These are phyloP conservation scores for Dioscorea cayenensis DNA, from an alignment of 116 monocot species.

Conservation along the genomic window DNA sequence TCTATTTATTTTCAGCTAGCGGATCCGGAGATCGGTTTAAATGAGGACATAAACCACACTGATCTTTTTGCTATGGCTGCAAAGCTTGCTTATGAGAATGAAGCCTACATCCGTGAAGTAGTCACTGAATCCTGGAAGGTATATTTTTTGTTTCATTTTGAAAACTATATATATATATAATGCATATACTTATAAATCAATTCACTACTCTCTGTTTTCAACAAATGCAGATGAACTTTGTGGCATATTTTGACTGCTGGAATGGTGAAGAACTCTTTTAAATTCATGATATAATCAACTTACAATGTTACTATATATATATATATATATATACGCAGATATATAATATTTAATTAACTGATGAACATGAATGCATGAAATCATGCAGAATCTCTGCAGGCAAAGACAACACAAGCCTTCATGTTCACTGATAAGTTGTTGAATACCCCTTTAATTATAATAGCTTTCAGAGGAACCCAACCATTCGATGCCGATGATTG, in stretches of 20 bases:
- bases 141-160: neutral
- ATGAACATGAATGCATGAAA: neutral
- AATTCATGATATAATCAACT: too few relatives aligned
- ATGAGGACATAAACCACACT: neutral
- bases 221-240: constrained; percentile 24
- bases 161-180: too few relatives aligned
- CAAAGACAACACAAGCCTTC: constrained; percentile 52
- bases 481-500: constrained; percentile 19
- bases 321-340: neutral
- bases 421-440: constrained; percentile 18
- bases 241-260: constrained; percentile 31
- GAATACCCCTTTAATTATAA: too few relatives aligned
- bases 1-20: neutral
- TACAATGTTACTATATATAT: neutral
- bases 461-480: too few relatives aligned
- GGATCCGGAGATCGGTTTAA: neutral
- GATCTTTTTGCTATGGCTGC: constrained; percentile 7
- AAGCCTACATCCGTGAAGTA: neutral
- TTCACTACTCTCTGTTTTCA: neutral
- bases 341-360: neutral
- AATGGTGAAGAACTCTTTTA: constrained; percentile 11
- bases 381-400: constrained; percentile 28
- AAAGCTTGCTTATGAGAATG: constrained; percentile 6
- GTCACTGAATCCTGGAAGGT: neutral
- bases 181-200: too few relatives aligned